These are phyloP conservation scores for Pleurostoma richardsiae DNA, from an alignment of 2,329 filamentous ascomycete species.

Conservation along the genomic window DNA sequence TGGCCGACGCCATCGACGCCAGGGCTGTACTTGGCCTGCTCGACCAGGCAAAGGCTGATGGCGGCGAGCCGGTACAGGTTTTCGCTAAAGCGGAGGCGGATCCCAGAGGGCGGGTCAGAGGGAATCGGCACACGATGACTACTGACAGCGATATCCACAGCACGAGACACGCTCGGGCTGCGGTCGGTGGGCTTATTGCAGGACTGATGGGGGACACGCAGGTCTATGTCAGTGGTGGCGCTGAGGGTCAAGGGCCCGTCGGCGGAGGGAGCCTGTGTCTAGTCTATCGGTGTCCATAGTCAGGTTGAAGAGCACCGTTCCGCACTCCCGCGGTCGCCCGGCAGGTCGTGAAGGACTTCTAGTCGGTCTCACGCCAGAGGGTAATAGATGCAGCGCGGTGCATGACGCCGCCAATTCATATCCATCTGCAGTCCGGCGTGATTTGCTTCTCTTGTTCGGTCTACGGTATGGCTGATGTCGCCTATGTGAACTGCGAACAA, in stretches of 20 bases:
- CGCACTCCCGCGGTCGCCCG: too few relatives aligned
- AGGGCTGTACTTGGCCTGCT: slow-evolving; percentile 8
- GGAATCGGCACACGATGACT: slow-evolving; percentile 22
- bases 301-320: too few relatives aligned
- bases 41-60: slow-evolving; percentile 10
- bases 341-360: too few relatives aligned
- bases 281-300: slow-evolving; percentile 11
- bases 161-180: slow-evolving; percentile 22
- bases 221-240: slow-evolving; percentile 22
- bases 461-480: too few relatives aligned
- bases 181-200: slow-evolving; percentile 22
- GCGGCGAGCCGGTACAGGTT: slow-evolving; percentile 18
- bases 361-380: too few relatives aligned
- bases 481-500: too few relatives aligned
- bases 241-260: slow-evolving; percentile 22
- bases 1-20: slow-evolving; percentile 22
- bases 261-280: slow-evolving; percentile 22
- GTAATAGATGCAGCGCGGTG: too few relatives aligned
- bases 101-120: slow-evolving; percentile 15
- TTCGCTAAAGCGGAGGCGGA: slow-evolving; percentile 25
- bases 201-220: slow-evolving; percentile 19
- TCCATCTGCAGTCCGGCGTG: too few relatives aligned
- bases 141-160: slow-evolving; percentile 19
- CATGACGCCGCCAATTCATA: too few relatives aligned
- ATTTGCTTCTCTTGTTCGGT: too few relatives aligned